Conservation (phyloP, 352 stramenopile genomes). For the Phytophthora colocasiae region DNA sequence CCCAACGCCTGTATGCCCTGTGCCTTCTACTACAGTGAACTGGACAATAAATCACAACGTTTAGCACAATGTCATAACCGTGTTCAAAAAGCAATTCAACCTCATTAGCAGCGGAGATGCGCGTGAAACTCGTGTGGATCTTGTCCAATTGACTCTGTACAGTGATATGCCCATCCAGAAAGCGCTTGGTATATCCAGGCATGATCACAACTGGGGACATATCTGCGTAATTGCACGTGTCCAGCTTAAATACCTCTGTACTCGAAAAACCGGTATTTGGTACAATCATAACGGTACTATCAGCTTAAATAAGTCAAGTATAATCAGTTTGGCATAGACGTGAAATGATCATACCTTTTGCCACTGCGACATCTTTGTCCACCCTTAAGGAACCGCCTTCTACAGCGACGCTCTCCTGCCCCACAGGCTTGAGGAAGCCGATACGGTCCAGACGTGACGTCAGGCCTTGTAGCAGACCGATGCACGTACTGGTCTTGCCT, state of each 20-base stretch:
- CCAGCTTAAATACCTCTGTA: constrained; percentile 94
- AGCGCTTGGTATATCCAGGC: constrained; percentile 95
- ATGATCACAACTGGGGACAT: constrained; percentile 98
- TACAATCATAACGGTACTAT: constrained; percentile 18
- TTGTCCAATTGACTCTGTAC: constrained; percentile 74
- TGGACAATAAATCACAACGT: constrained; percentile 14
- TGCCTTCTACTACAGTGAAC: constrained; percentile 87
- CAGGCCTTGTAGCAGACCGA: constrained; percentile 94
- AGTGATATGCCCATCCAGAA: constrained; percentile 93
- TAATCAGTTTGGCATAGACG: not conserved
- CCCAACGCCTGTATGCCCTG: constrained; percentile 95
- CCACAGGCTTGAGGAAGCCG: constrained; percentile 96
- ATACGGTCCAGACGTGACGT: constrained; percentile 90
- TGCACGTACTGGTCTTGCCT: constrained; percentile 93
- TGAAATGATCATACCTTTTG: constrained; percentile 76
- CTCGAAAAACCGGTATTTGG: constrained; percentile 2
- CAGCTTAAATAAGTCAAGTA: constrained; percentile 6
- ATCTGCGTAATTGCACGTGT: constrained; percentile 92
- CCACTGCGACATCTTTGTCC: constrained; percentile 91
- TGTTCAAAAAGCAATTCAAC: constrained; percentile 22
- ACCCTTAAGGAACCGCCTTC: constrained; percentile 76
- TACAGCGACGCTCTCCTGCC: constrained; percentile 91
- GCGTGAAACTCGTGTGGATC: constrained; percentile 75
- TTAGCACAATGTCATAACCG: constrained; percentile 1
- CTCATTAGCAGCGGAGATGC: constrained; percentile 69